Evolutionary conservation across 345 rosid genomes (phyloP).

Genomic region (Euphorbia pulcherrima): DNA sequence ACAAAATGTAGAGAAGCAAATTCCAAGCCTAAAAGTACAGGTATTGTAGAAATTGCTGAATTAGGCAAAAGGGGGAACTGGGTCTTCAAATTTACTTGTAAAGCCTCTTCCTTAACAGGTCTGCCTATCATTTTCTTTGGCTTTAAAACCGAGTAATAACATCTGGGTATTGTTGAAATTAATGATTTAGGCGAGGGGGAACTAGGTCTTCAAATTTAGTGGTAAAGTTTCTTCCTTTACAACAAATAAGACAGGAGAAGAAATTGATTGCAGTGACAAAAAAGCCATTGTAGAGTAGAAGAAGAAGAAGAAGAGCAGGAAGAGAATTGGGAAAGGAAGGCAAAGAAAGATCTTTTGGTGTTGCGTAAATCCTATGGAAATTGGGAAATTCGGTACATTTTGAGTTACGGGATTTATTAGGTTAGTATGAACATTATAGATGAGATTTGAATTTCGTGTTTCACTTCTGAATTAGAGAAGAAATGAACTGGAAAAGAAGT

Average conservation of each 20-base stretch:
- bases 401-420: background rate
- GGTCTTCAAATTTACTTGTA: constrained; percentile 35
- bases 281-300: constrained; percentile 62
- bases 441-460: background rate
- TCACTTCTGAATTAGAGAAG: constrained; percentile 2
- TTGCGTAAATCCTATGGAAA: constrained; percentile 18
- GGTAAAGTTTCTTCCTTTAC: constrained; percentile 48
- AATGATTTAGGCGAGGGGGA: constrained; percentile 27
- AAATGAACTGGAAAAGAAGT: constrained; percentile 22
- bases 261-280: constrained; percentile 40
- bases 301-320: constrained; percentile 57
- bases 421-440: background rate
- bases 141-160: constrained; percentile 12
- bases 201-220: constrained; percentile 31
- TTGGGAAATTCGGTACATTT: constrained; percentile 14
- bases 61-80: constrained; percentile 28
- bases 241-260: constrained; percentile 42
- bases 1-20: too few species aligned
- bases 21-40: too few species aligned
- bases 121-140: constrained; percentile 17
- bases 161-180: constrained; percentile 22
- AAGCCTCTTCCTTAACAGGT: constrained; percentile 45
- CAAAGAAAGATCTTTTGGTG: constrained; percentile 34
- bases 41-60: constrained; percentile 20
- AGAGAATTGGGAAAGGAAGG: constrained; percentile 55